Evolutionary conservation across 2,329 filamentous ascomycete genomes (phyloP), one percentile per base, ranked within the genome.

Genomic region (Dothideomycetes sp.): DNA sequence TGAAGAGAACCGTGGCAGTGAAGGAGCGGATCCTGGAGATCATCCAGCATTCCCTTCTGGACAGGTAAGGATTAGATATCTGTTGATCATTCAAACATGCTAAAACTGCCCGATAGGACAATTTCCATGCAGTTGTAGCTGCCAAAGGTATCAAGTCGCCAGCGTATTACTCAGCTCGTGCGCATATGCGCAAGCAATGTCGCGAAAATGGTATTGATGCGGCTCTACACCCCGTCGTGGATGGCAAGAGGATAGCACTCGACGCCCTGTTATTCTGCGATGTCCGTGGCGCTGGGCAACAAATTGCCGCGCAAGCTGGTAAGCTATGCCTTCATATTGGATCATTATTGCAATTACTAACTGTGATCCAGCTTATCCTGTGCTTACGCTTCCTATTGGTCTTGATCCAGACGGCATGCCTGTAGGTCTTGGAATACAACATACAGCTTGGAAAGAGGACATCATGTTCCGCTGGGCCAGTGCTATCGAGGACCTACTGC

Each of bases 401-500:
- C 37, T 55, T 1, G 55, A 57, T 32, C 30, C 49, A 1, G 49
- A 68, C 3, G 73, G 74, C 5, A 78, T 80, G 72, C 75, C 75
- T 0, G 78, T 76, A 47, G 76, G 76, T 1, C 55, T 82, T 18
- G 74, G 67, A 0, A 63, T 82, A 3, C 54, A 58, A 30, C 55
- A 57, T 23, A 50, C 49, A 4, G 53, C 54, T 3, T 57, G 54
- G 54, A 44, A 49, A 27, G 53, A 56, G 36, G 52, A 46, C 28
- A 43, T 37, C n/a, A 36, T 58, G n/a, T 47, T 59, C 13, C 54
- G 50, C 36, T 59, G 54, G 54, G 55, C 65, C 7, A 58, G 72
- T 51, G 77, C 55, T 11, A 56, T 57, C 31, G 56, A 58, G 22
- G 56, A 59, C 47, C 40, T 57, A 10, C 33, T 55, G 13, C 37